A percentile compares a stretch with the other conserved stretches of the same genome.
Conservation (phyloP, 768 basidiomycete species). For the Rubroboletus satanas region DNA sequence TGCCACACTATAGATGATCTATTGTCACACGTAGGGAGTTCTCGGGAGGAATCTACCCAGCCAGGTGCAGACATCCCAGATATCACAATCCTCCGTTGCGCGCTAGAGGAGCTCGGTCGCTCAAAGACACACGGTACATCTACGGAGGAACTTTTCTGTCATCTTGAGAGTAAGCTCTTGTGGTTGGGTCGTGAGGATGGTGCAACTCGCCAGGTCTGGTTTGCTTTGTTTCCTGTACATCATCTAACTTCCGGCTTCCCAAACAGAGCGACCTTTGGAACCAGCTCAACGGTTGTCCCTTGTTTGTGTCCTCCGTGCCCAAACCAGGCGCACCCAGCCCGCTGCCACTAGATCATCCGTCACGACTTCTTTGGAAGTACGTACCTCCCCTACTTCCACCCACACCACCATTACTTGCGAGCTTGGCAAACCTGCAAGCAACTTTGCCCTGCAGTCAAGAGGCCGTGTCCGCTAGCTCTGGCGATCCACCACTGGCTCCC, state of each 20-base stretch:
- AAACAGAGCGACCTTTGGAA: slow-evolving; percentile 56
- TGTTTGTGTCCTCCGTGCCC: slow-evolving; percentile 43
- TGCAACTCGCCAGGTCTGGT: slow-evolving; percentile 49
- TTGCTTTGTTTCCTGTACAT: not conserved
- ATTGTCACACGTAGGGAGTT: slow-evolving; percentile 13
- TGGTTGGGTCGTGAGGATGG: slow-evolving; percentile 56
- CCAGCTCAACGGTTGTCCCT: slow-evolving; percentile 45
- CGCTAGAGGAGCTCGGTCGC: slow-evolving; percentile 46
- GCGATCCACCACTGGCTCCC: not conserved
- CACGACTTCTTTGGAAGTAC: slow-evolving; percentile 38
- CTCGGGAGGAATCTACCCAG: slow-evolving; percentile 12
- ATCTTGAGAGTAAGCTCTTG: slow-evolving; percentile 53
- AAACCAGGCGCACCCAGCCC: slow-evolving; percentile 1
- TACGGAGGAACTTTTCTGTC: slow-evolving; percentile 56
- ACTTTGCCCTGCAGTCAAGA: slow-evolving; percentile 21
- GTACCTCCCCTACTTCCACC: slow-evolving; percentile 26
- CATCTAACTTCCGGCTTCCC: not conserved
- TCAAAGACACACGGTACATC: slow-evolving; percentile 40
- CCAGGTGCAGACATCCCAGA: slow-evolving; percentile 38
- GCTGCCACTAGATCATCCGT: slow-evolving; percentile 15
- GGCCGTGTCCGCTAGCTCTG: slow-evolving; percentile 11
- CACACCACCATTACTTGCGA: slow-evolving; percentile 28
- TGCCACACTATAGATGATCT: slow-evolving; percentile 46
- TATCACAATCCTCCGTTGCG: slow-evolving; percentile 61
- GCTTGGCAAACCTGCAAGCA: slow-evolving; percentile 18